Evolutionary conservation across 495 filamentous ascomycete genomes (phyloP).

Genomic region (Talaromyces borbonicus): DNA sequence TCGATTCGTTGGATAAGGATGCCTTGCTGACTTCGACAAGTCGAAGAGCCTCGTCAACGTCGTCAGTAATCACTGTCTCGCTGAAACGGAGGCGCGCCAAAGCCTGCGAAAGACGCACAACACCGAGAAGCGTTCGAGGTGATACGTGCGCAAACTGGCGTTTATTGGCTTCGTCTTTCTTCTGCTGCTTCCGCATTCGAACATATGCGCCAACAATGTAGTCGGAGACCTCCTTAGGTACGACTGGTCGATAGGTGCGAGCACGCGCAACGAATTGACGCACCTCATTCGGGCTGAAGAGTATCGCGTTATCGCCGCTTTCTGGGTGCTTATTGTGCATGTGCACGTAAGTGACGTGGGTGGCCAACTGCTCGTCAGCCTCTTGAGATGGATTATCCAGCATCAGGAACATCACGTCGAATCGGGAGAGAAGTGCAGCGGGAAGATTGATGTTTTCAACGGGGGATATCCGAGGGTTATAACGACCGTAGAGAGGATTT

Average conservation of each 20-base stretch:
- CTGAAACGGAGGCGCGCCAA: slow-evolving; percentile 89
- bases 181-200: slow-evolving; percentile 76
- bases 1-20: slow-evolving; percentile 60
- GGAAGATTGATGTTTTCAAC: slow-evolving; percentile 99
- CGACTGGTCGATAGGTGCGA: slow-evolving; percentile 73
- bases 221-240: slow-evolving; percentile 75
- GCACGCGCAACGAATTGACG: slow-evolving; percentile 93
- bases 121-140: slow-evolving; percentile 83
- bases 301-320: slow-evolving; percentile 48
- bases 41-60: slow-evolving; percentile 90
- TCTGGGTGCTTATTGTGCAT: slow-evolving; percentile 96
- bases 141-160: slow-evolving; percentile 89
- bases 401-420: slow-evolving; percentile 94
- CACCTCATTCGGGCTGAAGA: slow-evolving; percentile 85
- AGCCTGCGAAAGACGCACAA: slow-evolving; percentile 87
- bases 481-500: slow-evolving; percentile 94
- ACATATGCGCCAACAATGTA: slow-evolving; percentile 97
- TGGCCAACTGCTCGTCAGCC: slow-evolving; percentile 82
- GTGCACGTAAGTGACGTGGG: slow-evolving; percentile 93
- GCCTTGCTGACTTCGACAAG: slow-evolving; percentile 89
- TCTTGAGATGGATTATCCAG: slow-evolving; percentile 87
- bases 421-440: slow-evolving; percentile 88
- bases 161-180: slow-evolving; percentile 76
- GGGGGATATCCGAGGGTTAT: slow-evolving; percentile 92
- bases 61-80: slow-evolving; percentile 72